Percentiles rank a stretch among this genome's conserved stretches.
phyloP scores from a whole-genome alignment of 176 grass and related monocot genomes.

The Hordeum marinum region DNA sequence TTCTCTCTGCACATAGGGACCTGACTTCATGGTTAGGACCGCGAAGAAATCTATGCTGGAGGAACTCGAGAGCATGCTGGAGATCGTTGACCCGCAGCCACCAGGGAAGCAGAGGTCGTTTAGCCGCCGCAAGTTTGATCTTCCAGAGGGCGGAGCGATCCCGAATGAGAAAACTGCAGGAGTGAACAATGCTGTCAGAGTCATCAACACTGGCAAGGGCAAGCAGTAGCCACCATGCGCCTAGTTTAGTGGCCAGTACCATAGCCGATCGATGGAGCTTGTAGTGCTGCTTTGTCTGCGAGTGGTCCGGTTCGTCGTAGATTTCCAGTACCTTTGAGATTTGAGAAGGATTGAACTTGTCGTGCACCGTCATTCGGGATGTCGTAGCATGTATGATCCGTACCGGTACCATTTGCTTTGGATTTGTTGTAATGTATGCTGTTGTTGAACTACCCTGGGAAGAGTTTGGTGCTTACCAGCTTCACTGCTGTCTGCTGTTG shows the following conservation, averaged over 20 bases:
- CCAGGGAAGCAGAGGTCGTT: constrained; percentile 40
- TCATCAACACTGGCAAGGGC: constrained; percentile 41
- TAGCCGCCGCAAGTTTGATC: constrained; percentile 70
- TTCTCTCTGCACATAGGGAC: constrained; percentile 34
- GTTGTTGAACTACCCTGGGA: neutral
- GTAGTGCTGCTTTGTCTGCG: neutral
- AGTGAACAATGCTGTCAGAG: constrained; percentile 35
- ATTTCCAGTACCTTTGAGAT: neutral
- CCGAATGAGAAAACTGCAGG: constrained; percentile 34
- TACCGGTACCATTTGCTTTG: neutral
- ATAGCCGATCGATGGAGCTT: neutral
- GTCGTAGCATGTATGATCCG: neutral
- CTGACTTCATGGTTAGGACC: constrained; percentile 81
- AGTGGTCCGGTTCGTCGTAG: neutral
- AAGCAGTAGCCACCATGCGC: constrained; percentile 7
- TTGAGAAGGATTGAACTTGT: neutral
- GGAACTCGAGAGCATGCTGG: constrained; percentile 81
- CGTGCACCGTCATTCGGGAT: neutral
- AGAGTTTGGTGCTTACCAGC: constrained; percentile 10
- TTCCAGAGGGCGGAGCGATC: constrained; percentile 51
- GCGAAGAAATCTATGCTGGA: constrained; percentile 82
- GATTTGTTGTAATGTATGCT: constrained; percentile 4
- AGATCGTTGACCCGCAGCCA: constrained; percentile 78
- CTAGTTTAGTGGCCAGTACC: neutral
- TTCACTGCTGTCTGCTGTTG: neutral